Evolutionary conservation across 2,329 filamentous ascomycete genomes (phyloP).

Genomic region (Exophiala xenobiotica): DNA sequence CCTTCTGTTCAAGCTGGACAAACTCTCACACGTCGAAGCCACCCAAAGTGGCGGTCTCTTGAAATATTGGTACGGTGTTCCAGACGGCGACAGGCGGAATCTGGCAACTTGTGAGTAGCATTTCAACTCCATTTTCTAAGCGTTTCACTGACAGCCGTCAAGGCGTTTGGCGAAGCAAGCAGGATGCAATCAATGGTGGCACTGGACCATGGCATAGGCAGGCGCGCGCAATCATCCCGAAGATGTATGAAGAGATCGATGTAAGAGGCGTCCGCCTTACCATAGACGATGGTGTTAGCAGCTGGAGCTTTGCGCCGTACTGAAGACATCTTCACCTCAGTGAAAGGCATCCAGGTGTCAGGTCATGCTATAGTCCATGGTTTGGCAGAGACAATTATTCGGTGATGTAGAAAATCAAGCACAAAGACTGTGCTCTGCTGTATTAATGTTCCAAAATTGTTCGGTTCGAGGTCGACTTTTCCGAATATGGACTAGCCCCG

Average conservation of each 20-base stretch:
- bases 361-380: too few relatives aligned
- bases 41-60: conserved; percentile 75
- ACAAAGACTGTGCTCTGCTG: too few relatives aligned
- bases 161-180: conserved; percentile 64
- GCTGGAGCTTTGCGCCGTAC: conserved; percentile 49
- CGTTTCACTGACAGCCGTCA: conserved; percentile 29
- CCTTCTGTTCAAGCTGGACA: conserved; percentile 71
- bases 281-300: conserved; percentile 63
- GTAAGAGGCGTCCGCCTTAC: conserved; percentile 64
- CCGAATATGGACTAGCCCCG: conserved; percentile 18
- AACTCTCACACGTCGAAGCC: conserved; percentile 76
- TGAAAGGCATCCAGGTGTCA: too few relatives aligned
- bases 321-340: too few relatives aligned
- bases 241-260: conserved; percentile 63
- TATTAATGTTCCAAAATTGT: too few relatives aligned
- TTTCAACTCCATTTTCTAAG: background rate
- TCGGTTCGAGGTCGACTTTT: background rate
- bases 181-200: conserved; percentile 62
- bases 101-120: conserved; percentile 69
- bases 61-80: conserved; percentile 89
- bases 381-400: background rate
- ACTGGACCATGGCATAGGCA: conserved; percentile 57
- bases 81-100: conserved; percentile 69
- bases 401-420: too few relatives aligned
- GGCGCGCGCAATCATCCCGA: conserved; percentile 50